Evolutionary conservation across 2,329 filamentous ascomycete species (phyloP).

Genomic region (Cadophora sp.): DNA sequence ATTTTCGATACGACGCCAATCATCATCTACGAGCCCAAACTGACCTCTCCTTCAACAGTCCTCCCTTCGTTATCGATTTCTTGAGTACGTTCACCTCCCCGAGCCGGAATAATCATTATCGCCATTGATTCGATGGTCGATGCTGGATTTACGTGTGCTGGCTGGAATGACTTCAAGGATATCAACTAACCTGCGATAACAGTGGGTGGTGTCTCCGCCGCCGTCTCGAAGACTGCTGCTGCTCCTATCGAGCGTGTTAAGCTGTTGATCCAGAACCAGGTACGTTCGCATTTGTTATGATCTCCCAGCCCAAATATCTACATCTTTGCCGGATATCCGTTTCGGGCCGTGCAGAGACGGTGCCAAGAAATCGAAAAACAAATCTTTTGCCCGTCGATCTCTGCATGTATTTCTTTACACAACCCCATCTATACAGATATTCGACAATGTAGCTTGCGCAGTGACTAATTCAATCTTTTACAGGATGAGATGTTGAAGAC

Average conservation of each 20-base stretch:
- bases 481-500: constrained; percentile 99
- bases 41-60: constrained; percentile 56
- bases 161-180: constrained; percentile 17
- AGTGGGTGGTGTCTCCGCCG: constrained; percentile 99
- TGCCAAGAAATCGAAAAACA: constrained; percentile 10
- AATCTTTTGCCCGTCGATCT: not conserved
- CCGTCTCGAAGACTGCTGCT: constrained; percentile 99
- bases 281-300: constrained; percentile 56
- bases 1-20: constrained; percentile 29
- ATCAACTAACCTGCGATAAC: constrained; percentile 45
- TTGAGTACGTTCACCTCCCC: constrained; percentile 77
- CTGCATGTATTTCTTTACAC: not conserved
- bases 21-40: constrained; percentile 28
- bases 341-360: constrained; percentile 32
- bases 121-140: constrained; percentile 24
- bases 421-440: not conserved
- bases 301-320: constrained; percentile 13
- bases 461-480: constrained; percentile 30
- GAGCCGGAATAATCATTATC: constrained; percentile 22
- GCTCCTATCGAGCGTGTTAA: constrained; percentile 99
- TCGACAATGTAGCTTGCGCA: constrained; percentile 12
- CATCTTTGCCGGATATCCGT: constrained; percentile 25
- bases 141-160: constrained; percentile 22
- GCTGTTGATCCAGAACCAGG: constrained; percentile 99
- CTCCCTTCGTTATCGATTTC: constrained; percentile 93